These are phyloP conservation scores for Pistacia vera DNA, from an alignment of 345 rosid species.

Conservation along the genomic window DNA sequence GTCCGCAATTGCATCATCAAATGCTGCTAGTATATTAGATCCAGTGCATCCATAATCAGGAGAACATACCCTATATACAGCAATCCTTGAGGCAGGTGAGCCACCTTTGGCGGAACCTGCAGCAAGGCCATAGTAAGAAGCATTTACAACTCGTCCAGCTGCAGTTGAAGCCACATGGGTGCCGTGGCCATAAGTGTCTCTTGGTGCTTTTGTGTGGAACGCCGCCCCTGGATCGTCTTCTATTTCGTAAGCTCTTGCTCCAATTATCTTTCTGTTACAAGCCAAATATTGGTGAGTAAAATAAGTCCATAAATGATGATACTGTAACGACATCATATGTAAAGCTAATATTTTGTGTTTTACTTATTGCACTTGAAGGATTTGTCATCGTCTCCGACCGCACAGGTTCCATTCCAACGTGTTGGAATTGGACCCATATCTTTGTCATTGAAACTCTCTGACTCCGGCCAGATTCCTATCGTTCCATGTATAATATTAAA, in stretches of 20 bases:
- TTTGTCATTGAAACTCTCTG: constrained; percentile 72
- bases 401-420: constrained; percentile 78
- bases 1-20: constrained; percentile 76
- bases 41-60: constrained; percentile 50
- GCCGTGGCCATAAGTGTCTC: constrained; percentile 79
- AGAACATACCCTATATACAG: constrained; percentile 63
- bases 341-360: neutral
- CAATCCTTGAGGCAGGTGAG: constrained; percentile 63
- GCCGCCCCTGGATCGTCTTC: constrained; percentile 17
- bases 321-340: no score
- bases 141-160: constrained; percentile 64
- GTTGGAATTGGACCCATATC: constrained; percentile 60
- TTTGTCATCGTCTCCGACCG: constrained; percentile 40
- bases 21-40: constrained; percentile 67
- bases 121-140: constrained; percentile 80
- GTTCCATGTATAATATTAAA: neutral
- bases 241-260: constrained; percentile 64
- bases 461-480: constrained; percentile 87
- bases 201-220: constrained; percentile 33
- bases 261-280: constrained; percentile 67
- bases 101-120: constrained; percentile 78
- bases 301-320: neutral
- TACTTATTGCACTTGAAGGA: constrained; percentile 73
- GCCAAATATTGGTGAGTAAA: neutral
- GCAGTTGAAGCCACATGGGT: constrained; percentile 74